Evolutionary conservation across 2,329 filamentous ascomycete genomes (phyloP).

Genomic region (Talaromyces sp.): DNA sequence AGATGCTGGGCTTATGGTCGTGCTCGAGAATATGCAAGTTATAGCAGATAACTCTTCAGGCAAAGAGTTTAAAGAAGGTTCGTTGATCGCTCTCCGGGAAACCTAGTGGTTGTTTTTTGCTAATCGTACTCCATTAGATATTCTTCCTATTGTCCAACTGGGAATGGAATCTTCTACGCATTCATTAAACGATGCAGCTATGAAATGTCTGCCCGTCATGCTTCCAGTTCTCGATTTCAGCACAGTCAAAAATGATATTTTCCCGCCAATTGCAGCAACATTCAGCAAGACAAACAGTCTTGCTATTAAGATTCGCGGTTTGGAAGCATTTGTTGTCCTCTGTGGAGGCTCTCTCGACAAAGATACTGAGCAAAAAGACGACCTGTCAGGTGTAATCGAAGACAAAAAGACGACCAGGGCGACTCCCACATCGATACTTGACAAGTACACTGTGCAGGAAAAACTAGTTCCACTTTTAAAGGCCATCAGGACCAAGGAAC

Average conservation of each 20-base stretch:
- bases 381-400: constrained; percentile 63
- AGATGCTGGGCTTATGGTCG: constrained; percentile 86
- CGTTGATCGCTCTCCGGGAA: constrained; percentile 23
- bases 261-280: constrained; percentile 82
- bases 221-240: constrained; percentile 89
- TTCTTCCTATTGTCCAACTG: constrained; percentile 77
- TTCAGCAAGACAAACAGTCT: constrained; percentile 92
- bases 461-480: constrained; percentile 89
- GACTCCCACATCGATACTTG: constrained; percentile 71
- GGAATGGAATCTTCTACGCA: constrained; percentile 87
- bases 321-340: constrained; percentile 84
- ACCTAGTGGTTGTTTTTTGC: background rate
- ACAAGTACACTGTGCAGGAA: constrained; percentile 98
- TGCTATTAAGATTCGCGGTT: constrained; percentile 85
- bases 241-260: constrained; percentile 94
- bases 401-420: constrained; percentile 54
- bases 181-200: constrained; percentile 77
- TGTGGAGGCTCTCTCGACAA: constrained; percentile 68
- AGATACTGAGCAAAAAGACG: constrained; percentile 53
- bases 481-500: constrained; percentile 95
- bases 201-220: constrained; percentile 73
- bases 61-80: constrained; percentile 91
- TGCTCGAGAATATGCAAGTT: constrained; percentile 75
- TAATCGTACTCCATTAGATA: constrained; percentile 53
- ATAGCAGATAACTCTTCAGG: constrained; percentile 78